phyloP scores from a whole-genome alignment of 306 rosid genomes.

The Inga laurina region DNA sequence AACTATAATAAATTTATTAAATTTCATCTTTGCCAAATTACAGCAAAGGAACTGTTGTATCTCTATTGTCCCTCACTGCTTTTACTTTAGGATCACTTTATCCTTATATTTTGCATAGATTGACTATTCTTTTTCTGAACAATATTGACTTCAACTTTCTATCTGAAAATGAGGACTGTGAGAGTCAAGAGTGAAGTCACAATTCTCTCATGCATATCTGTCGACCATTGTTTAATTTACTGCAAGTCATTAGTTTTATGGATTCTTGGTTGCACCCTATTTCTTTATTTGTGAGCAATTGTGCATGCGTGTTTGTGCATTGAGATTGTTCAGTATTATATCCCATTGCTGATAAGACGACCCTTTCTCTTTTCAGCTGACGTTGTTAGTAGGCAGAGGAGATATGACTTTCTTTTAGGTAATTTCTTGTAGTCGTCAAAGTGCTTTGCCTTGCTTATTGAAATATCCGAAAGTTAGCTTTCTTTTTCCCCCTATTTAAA shows the following conservation, averaged over 20 bases:
- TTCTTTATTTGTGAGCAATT: not conserved
- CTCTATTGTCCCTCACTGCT: not conserved
- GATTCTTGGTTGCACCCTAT: not conserved
- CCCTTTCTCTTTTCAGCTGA: conserved; percentile 63
- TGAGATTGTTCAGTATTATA: conserved; percentile 22
- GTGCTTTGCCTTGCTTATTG: conserved; percentile 15
- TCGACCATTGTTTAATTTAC: conserved; percentile 21
- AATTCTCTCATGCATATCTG: conserved; percentile 16
- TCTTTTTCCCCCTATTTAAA: too few species aligned
- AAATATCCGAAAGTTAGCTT: not conserved
- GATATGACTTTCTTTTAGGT: conserved; percentile 95
- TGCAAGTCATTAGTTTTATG: conserved; percentile 11
- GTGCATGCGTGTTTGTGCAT: conserved; percentile 4
- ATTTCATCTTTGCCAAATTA: too few species aligned
- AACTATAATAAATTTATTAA: too few species aligned
- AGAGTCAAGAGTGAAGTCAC: conserved; percentile 6
- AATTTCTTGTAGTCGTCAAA: conserved; percentile 20
- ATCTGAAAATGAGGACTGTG: not conserved
- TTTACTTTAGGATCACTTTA: not conserved
- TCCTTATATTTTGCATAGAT: not conserved
- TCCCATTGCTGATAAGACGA: conserved; percentile 15
- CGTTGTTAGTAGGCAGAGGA: conserved; percentile 61
- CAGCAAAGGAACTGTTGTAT: too few species aligned
- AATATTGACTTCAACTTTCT: conserved; percentile 3
- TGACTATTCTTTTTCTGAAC: conserved; percentile 12